Evolutionary conservation across 2,329 filamentous ascomycete species (phyloP).

Genomic region (Talaromyces piceae): DNA sequence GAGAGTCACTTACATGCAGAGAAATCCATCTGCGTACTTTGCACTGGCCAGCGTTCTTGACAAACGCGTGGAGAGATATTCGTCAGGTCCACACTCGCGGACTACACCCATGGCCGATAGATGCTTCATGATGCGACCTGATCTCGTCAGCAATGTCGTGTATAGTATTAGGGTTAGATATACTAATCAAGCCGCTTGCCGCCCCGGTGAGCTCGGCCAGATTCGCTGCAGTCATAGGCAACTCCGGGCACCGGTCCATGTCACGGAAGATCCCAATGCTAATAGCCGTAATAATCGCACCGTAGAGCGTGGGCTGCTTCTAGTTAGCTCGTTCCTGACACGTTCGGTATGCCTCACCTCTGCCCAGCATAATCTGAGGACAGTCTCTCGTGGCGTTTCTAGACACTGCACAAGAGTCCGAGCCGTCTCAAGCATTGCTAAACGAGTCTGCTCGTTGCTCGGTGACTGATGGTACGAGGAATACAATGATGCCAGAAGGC

Average conservation of each 20-base stretch:
- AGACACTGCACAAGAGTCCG: constrained; percentile 19
- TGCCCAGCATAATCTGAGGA: constrained; percentile 42
- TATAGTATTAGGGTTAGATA: neutral
- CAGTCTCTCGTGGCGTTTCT: constrained; percentile 44
- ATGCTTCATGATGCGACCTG: constrained; percentile 28
- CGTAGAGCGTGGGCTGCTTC: neutral
- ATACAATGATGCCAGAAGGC: neutral
- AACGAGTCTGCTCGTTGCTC: neutral
- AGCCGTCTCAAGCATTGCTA: constrained; percentile 13
- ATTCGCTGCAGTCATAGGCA: neutral
- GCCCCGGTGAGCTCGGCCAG: neutral
- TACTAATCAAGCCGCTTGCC: neutral
- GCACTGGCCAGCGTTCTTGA: constrained; percentile 20
- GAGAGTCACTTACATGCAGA: constrained; percentile 18
- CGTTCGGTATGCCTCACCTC: constrained; percentile 20
- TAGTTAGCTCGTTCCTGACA: neutral
- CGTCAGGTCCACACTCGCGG: constrained; percentile 23
- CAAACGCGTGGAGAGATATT: constrained; percentile 27
- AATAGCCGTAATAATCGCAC: neutral
- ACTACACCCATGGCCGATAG: constrained; percentile 29
- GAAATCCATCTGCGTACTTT: constrained; percentile 20
- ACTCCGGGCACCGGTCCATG: neutral
- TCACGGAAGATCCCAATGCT: neutral
- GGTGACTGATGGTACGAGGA: neutral
- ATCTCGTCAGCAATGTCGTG: neutral